A percentile compares a stretch with the other conserved stretches of the same genome.
Conservation (phyloP, 2,329 filamentous ascomycete species). For the Rhytidhysteron rufulum region DNA sequence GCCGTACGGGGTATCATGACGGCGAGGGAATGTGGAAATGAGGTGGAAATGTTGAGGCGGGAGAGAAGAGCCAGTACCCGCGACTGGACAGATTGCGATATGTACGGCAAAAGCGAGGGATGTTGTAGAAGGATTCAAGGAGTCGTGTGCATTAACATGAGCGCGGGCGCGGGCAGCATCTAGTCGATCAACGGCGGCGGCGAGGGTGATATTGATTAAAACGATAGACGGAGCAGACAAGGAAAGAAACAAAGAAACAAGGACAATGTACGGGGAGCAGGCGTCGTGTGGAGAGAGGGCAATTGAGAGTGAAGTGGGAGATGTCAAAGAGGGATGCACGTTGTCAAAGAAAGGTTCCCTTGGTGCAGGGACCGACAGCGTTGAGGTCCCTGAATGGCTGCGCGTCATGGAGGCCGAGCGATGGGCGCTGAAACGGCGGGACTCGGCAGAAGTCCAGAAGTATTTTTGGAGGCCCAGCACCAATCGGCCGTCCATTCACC, state of each 20-base stretch:
- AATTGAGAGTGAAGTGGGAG: conserved; percentile 1
- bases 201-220: neutral
- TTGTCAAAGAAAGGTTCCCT: too few relatives aligned
- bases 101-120: neutral
- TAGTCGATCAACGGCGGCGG: conserved; percentile 3
- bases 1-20: conserved; percentile 1
- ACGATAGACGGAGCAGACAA: conserved; percentile 1
- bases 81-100: neutral
- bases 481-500: too few relatives aligned
- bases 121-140: neutral
- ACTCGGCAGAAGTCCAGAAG: too few relatives aligned
- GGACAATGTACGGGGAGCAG: neutral
- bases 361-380: neutral
- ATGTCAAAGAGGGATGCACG: conserved; percentile 1
- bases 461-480: neutral
- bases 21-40: neutral
- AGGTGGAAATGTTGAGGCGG: neutral
- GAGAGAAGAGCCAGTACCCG: neutral
- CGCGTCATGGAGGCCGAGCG: conserved; percentile 1
- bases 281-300: neutral
- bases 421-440: neutral
- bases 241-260: conserved; percentile 3
- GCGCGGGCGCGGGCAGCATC: neutral
- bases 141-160: neutral
- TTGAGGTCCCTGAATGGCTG: neutral